A percentile compares a stretch with the other conserved stretches of the same genome.
Evolutionary conservation across 129 eudicot genomes (phyloP).

Genomic region (Heracleum sosnowskyi): DNA sequence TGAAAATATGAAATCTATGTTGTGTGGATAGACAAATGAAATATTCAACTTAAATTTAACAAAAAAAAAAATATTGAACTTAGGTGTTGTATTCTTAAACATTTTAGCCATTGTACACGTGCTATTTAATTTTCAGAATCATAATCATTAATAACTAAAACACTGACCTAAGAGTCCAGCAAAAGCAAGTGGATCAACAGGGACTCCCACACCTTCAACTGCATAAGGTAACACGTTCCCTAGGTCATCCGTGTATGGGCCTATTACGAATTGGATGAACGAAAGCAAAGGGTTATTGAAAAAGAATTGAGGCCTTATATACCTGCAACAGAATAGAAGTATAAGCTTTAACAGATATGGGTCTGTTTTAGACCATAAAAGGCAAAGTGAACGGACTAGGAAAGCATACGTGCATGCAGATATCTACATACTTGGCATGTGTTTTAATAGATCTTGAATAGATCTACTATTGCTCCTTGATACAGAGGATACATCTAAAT

Average conservation of each 20-base stretch:
- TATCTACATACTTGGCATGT: background rate
- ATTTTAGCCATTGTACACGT: background rate
- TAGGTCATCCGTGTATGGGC: conserved; percentile 86
- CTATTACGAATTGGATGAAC: conserved; percentile 71
- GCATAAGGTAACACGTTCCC: conserved; percentile 94
- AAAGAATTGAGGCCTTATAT: conserved; percentile 92
- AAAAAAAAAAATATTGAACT: background rate
- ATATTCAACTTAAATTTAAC: background rate
- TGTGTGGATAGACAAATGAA: background rate
- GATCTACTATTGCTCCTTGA: background rate
- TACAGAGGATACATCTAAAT: background rate
- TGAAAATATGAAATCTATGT: background rate
- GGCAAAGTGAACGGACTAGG: background rate
- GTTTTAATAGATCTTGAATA: background rate
- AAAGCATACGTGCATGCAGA: background rate
- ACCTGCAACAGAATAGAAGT: conserved; percentile 42
- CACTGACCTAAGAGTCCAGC: conserved; percentile 90
- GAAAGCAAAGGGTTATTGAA: conserved; percentile 91
- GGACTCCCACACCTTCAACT: conserved; percentile 97
- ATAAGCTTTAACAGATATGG: background rate
- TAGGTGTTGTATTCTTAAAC: background rate
- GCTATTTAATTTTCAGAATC: background rate
- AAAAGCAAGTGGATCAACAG: conserved; percentile 97
- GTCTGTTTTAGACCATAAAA: background rate
- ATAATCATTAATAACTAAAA: background rate